Evolutionary conservation across 2,329 filamentous ascomycete species (phyloP), one percentile per base, ranked within the genome.

Genomic region (Pyricularia grisea): DNA sequence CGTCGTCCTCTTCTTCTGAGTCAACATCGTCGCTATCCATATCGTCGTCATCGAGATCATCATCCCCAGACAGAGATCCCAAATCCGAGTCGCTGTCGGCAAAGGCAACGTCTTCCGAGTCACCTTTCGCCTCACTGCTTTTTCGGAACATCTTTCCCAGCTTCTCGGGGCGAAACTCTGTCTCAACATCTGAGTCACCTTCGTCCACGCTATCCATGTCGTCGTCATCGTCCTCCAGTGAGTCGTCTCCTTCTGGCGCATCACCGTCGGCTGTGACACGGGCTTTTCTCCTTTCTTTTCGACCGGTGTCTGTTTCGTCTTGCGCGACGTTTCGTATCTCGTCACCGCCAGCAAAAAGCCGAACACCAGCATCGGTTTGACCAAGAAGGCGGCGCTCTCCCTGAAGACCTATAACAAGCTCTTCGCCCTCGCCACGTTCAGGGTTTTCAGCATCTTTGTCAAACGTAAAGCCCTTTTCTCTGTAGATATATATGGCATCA

Each of bases 41-140:
- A 42, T 79, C 78, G 5, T 81, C 80, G 0, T 79, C 80, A 4
- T 81, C 80, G 60, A 63, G 25, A 25, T 82, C 81, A 0, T 78
- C 79, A 1, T 82, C 81, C 2, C 86, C 84, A 6, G 81, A 97
- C 72, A 97, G 79, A 3, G 94, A 97, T 7, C 95, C 95, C 4
- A 99, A 84, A 77, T 99, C 96, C 0, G 95, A 99, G 78, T 99
- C 96, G 75, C 93, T 97, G 75, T 99, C 95, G 17, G 95, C 95
- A 81, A 97, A 99, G 1, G 89, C 92, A 69, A 98, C 75, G 68
- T 97, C 92, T 33, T 88, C 92, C 28, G 88, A 87, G 12, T 82
- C 82, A 27, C 76, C 70, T 55, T 85, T 81, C 68, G 82, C 81
- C 42, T 87, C 84, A 20, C 77, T 75, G 7, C 82, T 79, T 69